A percentile compares a stretch with the other conserved stretches of the same genome.
Conservation (phyloP, 2,329 filamentous ascomycete genomes). For the Trichophyton verrucosum region DNA sequence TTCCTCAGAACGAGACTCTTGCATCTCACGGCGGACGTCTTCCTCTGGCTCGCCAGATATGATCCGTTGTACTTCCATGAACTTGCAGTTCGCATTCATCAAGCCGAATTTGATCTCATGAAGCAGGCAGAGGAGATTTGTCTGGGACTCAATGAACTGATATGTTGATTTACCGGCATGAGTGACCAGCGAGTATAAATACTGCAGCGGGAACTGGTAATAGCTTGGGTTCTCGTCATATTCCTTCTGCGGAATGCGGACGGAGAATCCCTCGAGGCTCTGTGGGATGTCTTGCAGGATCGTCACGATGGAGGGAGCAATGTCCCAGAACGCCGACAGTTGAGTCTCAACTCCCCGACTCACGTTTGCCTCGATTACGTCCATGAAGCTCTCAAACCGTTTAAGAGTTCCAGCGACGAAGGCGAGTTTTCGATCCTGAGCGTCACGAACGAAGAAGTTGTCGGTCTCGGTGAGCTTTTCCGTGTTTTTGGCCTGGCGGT, state of each 20-base stretch:
- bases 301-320: slow-evolving; percentile 67
- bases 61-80: slow-evolving; percentile 53
- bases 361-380: slow-evolving; percentile 72
- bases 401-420: slow-evolving; percentile 61
- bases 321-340: slow-evolving; percentile 93
- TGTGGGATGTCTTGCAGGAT: slow-evolving; percentile 69
- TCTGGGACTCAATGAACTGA: slow-evolving; percentile 93
- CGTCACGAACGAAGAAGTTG: slow-evolving; percentile 71
- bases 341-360: slow-evolving; percentile 81
- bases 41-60: slow-evolving; percentile 33
- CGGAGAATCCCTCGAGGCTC: slow-evolving; percentile 45
- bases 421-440: slow-evolving; percentile 54
- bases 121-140: slow-evolving; percentile 74
- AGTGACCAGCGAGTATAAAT: slow-evolving; percentile 70
- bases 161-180: slow-evolving; percentile 89
- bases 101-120: slow-evolving; percentile 80
- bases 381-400: slow-evolving; percentile 63
- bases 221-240: slow-evolving; percentile 79
- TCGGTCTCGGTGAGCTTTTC: slow-evolving; percentile 70
- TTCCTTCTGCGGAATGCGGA: slow-evolving; percentile 68
- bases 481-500: slow-evolving; percentile 57
- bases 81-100: slow-evolving; percentile 54
- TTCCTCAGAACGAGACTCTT: slow-evolving; percentile 52
- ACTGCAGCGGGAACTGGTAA: slow-evolving; percentile 69
- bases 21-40: slow-evolving; percentile 36